These are phyloP conservation scores for Geotrichum reessii DNA, from an alignment of 1,139 yeast species.

Conservation along the genomic window DNA sequence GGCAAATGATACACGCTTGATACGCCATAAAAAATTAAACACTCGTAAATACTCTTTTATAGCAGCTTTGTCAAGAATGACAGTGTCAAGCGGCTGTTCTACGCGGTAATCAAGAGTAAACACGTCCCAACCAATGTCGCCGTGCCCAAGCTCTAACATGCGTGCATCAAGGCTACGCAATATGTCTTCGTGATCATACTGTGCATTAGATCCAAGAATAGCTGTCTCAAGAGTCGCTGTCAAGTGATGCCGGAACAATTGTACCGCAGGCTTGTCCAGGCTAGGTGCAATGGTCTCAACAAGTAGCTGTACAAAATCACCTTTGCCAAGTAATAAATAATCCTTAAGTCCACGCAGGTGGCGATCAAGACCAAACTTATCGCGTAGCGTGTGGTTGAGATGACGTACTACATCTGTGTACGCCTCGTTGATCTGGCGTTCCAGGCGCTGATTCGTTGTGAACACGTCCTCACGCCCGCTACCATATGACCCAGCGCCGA, in stretches of 20 bases:
- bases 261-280: constrained; percentile 56
- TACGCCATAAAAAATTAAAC: constrained; percentile 80
- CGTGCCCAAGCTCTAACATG: constrained; percentile 61
- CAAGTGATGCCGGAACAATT: constrained; percentile 60
- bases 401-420: constrained; percentile 54
- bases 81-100: constrained; percentile 46
- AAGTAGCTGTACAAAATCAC: constrained; percentile 69
- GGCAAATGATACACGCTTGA: constrained; percentile 55
- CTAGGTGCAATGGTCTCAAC: constrained; percentile 51
- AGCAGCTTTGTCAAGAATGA: constrained; percentile 36
- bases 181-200: constrained; percentile 40
- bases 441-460: constrained; percentile 35
- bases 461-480: constrained; percentile 21
- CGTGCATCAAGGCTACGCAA: constrained; percentile 73
- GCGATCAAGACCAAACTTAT: constrained; percentile 46
- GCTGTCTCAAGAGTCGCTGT: constrained; percentile 64
- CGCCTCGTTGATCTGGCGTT: constrained; percentile 46
- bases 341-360: constrained; percentile 60
- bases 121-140: constrained; percentile 75
- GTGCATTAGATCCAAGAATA: constrained; percentile 56
- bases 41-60: constrained; percentile 65
- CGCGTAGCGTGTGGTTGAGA: constrained; percentile 48
- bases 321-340: constrained; percentile 64
- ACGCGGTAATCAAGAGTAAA: constrained; percentile 81
- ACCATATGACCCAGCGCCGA: constrained; percentile 11